Evolutionary conservation across 805 yeast genomes (phyloP), one percentile per base, ranked within the genome.

Genomic region (Saccharomycopsis malanga): DNA sequence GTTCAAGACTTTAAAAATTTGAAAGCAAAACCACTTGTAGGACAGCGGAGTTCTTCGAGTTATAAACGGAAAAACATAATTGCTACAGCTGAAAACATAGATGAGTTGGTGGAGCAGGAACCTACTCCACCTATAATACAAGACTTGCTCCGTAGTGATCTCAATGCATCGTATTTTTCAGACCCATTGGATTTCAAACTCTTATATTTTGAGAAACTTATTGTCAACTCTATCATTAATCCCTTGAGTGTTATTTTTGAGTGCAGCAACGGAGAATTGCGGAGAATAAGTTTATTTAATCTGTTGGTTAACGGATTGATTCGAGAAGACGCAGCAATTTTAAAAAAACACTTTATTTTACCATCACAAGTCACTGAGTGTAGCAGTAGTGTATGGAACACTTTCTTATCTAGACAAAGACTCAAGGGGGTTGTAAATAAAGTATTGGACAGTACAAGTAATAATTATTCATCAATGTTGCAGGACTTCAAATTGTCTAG

Each of bases 171-270:
- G 22, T 60, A 61, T 25, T 51, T 64, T 22, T 52, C 59, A 39
- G 70, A 77, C 40, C 67, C 71, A 39, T 71, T 71, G 21, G 76
- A 73, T 34, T 61, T 79, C 48, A 61, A 80, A 30, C 55, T 77
- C 24, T 74, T 79, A 1, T 95, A 87, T 63, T 67, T 81, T 54
- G 82, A 80, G 56, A 93, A 91, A 61, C 73, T 91, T 48, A 69
- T 83, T 39, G 80, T 84, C 18, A 93, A 93, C 59, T 74, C 86
- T 1, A 85, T 93, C 58, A 80, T 91, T 54, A 91, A 93, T 58
- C 84, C 96, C 0, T 66, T 83, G 24, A 84, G 96, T 0, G 83
- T 96, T 0, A 66, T 87, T 20, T 64, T 85, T 22, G 83, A 86
- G 61, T 83, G 93, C 58, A 59, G 71, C 34, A 93, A 93, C 58